Percentiles rank a stretch among this genome's conserved stretches.
Conservation (phyloP, 2,329 filamentous ascomycete genomes). For the Arthroderma sp. region DNA sequence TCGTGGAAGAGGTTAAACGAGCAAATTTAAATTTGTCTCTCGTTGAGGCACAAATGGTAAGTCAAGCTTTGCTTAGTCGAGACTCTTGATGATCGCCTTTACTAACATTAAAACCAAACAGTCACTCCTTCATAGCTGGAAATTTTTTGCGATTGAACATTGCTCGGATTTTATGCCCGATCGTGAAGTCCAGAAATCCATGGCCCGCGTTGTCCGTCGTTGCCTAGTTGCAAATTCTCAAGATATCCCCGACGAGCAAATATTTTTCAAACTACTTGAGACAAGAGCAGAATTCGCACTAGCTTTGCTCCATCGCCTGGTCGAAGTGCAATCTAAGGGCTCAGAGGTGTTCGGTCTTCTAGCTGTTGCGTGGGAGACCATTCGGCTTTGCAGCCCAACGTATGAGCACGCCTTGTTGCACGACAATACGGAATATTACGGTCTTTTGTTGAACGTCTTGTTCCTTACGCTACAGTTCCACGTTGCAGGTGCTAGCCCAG, state of each 20-base stretch:
- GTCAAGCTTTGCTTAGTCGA: conserved; percentile 20
- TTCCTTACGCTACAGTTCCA: conserved; percentile 62
- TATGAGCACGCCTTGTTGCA: conserved; percentile 49
- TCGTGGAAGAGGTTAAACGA: conserved; percentile 66
- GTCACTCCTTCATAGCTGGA: conserved; percentile 80
- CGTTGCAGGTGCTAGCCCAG: conserved; percentile 24
- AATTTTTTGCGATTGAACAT: conserved; percentile 73
- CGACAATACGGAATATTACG: conserved; percentile 59
- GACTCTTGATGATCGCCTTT: not conserved
- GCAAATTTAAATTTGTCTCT: conserved; percentile 86
- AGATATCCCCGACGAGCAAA: conserved; percentile 58
- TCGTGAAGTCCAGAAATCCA: conserved; percentile 50
- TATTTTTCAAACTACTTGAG: conserved; percentile 70
- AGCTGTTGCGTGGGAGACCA: conserved; percentile 48
- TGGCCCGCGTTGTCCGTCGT: conserved; percentile 62
- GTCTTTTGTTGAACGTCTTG: conserved; percentile 69
- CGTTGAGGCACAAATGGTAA: conserved; percentile 79
- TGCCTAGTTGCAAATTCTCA: conserved; percentile 69
- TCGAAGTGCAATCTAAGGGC: conserved; percentile 42
- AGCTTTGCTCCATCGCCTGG: conserved; percentile 67
- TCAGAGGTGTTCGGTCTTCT: conserved; percentile 45
- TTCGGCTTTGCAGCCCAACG: conserved; percentile 42
- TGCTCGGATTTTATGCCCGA: conserved; percentile 50
- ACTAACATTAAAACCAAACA: conserved; percentile 23
- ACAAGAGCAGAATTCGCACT: conserved; percentile 69